Evolutionary conservation across 495 filamentous ascomycete species (phyloP).

Genomic region (Umbilicaria muhlenbergii): DNA sequence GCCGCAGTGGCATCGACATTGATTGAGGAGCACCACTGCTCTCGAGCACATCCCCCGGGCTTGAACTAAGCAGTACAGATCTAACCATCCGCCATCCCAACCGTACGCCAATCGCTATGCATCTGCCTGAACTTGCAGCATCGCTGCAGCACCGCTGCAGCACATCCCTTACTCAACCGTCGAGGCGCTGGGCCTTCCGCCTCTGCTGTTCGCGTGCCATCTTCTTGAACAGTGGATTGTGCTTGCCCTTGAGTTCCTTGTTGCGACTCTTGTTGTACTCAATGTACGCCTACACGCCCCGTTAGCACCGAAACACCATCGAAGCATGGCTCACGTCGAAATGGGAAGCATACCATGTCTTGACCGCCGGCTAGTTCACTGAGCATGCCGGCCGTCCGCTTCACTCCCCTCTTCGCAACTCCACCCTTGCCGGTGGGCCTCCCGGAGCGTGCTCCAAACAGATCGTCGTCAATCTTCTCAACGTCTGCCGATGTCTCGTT

Average conservation of each 20-base stretch:
- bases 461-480: slow-evolving; percentile 65
- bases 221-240: slow-evolving; percentile 66
- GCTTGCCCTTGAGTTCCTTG: slow-evolving; percentile 69
- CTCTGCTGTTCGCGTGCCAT: slow-evolving; percentile 57
- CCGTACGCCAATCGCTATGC: no score
- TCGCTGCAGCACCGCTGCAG: neutral
- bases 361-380: slow-evolving; percentile 77
- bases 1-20: no score
- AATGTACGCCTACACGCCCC: slow-evolving; percentile 50
- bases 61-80: no score
- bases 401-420: slow-evolving; percentile 40
- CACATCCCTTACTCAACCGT: neutral
- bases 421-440: slow-evolving; percentile 17
- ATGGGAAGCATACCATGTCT: slow-evolving; percentile 43
- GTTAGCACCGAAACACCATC: neutral
- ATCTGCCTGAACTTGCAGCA: neutral
- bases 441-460: slow-evolving; percentile 51
- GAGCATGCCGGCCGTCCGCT: slow-evolving; percentile 69
- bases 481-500: slow-evolving; percentile 67
- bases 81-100: no score
- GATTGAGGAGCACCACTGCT: no score
- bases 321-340: neutral
- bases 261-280: slow-evolving; percentile 67
- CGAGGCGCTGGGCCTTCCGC: slow-evolving; percentile 34
- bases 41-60: no score